These are phyloP conservation scores for Beauveria varroae DNA, from an alignment of 2,329 filamentous ascomycete genomes.

Conservation along the genomic window DNA sequence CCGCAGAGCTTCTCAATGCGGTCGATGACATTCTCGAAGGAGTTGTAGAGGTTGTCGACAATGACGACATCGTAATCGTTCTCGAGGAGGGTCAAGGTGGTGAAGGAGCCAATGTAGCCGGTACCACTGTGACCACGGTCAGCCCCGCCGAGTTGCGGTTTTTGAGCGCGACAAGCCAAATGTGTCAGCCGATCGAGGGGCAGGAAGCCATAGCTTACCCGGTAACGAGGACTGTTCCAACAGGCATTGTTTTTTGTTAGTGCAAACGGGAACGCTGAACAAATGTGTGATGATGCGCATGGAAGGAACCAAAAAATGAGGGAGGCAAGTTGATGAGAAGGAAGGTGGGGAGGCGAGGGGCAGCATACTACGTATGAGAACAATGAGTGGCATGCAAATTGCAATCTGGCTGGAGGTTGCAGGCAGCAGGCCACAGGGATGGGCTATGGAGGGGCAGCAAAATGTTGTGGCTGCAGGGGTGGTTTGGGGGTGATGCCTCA, in stretches of 20 bases:
- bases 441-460: too few species aligned
- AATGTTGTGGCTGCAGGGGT: too few species aligned
- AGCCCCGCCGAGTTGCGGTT: not conserved
- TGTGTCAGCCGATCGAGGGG: conserved; percentile 12
- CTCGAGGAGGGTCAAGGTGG: conserved; percentile 81
- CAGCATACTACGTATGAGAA: not conserved
- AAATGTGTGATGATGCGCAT: conserved; percentile 10
- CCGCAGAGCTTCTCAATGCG: conserved; percentile 92
- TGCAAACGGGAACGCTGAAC: conserved; percentile 17
- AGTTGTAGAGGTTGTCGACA: conserved; percentile 96
- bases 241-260: conserved; percentile 48
- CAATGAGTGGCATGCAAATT: not conserved
- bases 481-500: too few species aligned
- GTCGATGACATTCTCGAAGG: conserved; percentile 81
- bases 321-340: not conserved
- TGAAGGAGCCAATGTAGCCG: conserved; percentile 99
- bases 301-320: conserved; percentile 1
- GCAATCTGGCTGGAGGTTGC: too few species aligned
- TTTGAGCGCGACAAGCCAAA: not conserved
- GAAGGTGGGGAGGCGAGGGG: conserved; percentile 2
- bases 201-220: conserved; percentile 53
- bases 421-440: not conserved
- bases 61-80: conserved; percentile 96
- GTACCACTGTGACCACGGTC: conserved; percentile 61
- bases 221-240: conserved; percentile 84